Base-by-base conservation (phyloP, 2,329 filamentous ascomycete genomes). In the Arthrobotrys conoides region DNA sequence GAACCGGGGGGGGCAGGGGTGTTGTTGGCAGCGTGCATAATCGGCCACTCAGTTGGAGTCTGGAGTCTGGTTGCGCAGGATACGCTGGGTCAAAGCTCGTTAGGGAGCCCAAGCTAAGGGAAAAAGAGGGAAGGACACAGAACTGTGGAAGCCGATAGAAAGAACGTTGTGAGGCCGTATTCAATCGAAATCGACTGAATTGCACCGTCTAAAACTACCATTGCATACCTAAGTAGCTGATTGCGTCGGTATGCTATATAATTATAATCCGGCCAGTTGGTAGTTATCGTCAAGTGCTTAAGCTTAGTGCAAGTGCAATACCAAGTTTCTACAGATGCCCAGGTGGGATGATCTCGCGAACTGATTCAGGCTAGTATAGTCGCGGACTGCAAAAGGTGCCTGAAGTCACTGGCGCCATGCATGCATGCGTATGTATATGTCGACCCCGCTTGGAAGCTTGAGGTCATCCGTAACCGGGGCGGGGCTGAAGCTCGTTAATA, bases 361-460 rank as follows among this genome's bases (percentile, higher is more conserved):
- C 53, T 16, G 53, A 61, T 61, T 44, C 36, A 61, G 57, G 57
- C 36, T 61, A 61, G 57, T 44, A 4, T 24, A 6, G 22, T 51
- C 14, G 20, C 57, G 20, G 36, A 61, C 33, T 14, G 12, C 51
- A 70, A 70, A 70, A 41, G 16, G 53, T 70, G 66, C 66, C 66
- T 70, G 66, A 70, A 68, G 30, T 55, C 27, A 41, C 30, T 44
- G 27, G 51, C 33, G 16, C 24, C 30, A 36, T 30, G 38, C 14
- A 41, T 14, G 12, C 12, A 38, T 38, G 36, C 10, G 10, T 8
- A 14, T 41, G n/a, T 41, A 14, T 38, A 63, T 6, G 22, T 46
- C 44, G 18, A 48, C 61, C 61, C 38, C 38, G 36, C 30, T 10
- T n/a, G n/a, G n/a, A n/a, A 51, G 36, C 36, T 30, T 41, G 12